Base-by-base conservation (phyloP, 2,329 filamentous ascomycete species). In the Westerdykella aurantiaca region DNA sequence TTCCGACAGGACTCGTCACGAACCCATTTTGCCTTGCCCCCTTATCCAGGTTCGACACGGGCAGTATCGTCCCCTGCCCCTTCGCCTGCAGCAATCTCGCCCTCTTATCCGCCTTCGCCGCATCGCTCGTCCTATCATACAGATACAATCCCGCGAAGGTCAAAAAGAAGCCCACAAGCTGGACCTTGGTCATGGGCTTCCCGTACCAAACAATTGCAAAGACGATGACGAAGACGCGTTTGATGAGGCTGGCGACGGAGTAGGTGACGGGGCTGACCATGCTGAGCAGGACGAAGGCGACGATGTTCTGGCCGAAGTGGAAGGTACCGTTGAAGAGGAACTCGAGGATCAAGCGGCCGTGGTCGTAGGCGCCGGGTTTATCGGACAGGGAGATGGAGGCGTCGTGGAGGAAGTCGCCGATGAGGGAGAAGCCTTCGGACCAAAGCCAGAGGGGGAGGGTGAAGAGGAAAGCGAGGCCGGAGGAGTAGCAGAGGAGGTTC, bases 241-340 rank as follows among this genome's bases (percentile, higher is more conserved):
- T 98, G 69, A 98, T 93, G 49, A 98, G 75, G 44, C 86, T 94
- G 31, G 93, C 93, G 31, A 98, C 91, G 0, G 88, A 95, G 72
- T 98, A 98, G 0, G 93, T 97, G 31, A 98, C 93, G 0, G 93
- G 93, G 0, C 89, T 95, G 11, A 97, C 86, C 73, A 95, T 86
- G 42, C 89, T 95, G 6, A 98, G 75, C 5, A 98, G 76, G 17
- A 95, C 76, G 63, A 98, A 98, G 0, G 93, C 93, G 43, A 98
- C 78, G 42, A 98, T 94, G 62, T 95, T 96, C 62, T 98, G 93
- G 13, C 82, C 87, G 67, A 97, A 98, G 69, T 98, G 93, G 63
- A 95, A 96, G 4, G 88, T 84, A 43, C 93, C 93, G 66, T 98
- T 98, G 76, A 98, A 97, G 41, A 97, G 66, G 64, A 95, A 97